Evolutionary conservation across 805 yeast genomes (phyloP).

Genomic region (Spathaspora girioi): DNA sequence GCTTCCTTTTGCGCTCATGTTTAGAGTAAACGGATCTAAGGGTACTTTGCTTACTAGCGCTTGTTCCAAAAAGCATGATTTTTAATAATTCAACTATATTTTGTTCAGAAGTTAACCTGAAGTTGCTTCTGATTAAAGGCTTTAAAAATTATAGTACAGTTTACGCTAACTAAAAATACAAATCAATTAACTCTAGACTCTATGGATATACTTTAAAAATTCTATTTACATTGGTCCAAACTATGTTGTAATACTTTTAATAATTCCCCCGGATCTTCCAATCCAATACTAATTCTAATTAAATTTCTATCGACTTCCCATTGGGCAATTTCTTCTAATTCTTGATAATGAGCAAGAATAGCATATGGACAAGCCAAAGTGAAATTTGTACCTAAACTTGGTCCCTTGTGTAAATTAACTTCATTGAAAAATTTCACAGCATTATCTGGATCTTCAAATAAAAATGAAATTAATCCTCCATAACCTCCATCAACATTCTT

Average conservation of each 20-base stretch:
- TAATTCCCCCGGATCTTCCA: slow-evolving; percentile 67
- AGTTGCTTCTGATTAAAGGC: no score
- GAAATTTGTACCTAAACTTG: slow-evolving; percentile 86
- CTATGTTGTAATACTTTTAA: slow-evolving; percentile 48
- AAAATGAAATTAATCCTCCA: slow-evolving; percentile 79
- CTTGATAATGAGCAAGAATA: slow-evolving; percentile 78
- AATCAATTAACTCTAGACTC: background rate
- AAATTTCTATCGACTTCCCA: slow-evolving; percentile 82
- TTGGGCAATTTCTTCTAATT: slow-evolving; percentile 70
- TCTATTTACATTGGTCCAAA: slow-evolving; percentile 27
- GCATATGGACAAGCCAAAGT: slow-evolving; percentile 89
- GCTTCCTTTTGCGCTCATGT: no score
- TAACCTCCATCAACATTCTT: slow-evolving; percentile 76
- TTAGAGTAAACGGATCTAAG: no score
- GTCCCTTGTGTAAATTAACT: slow-evolving; percentile 75
- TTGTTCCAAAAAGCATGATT: no score
- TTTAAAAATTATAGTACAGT: no score
- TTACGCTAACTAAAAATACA: no score
- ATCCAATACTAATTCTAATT: slow-evolving; percentile 79
- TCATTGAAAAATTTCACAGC: slow-evolving; percentile 76
- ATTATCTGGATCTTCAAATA: slow-evolving; percentile 58
- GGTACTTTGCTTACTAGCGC: no score
- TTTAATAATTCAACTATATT: no score
- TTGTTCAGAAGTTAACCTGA: no score
- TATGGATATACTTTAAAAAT: no score